These are phyloP conservation scores for Heracleum sosnowskyi DNA, from an alignment of 129 eudicot species.

Conservation along the genomic window DNA sequence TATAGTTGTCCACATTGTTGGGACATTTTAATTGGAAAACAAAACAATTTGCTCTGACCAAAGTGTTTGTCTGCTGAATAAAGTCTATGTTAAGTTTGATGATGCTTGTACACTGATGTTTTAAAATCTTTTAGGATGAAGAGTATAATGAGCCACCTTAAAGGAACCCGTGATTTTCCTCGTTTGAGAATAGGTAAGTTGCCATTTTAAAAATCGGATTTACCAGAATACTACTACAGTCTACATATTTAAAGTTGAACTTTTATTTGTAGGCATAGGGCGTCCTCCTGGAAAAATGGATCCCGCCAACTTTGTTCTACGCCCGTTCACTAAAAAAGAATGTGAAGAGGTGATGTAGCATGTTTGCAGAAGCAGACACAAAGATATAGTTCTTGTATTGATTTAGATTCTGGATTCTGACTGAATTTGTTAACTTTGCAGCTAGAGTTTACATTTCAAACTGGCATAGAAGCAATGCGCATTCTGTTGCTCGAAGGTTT, in stretches of 20 bases:
- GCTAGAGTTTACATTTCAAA: constrained; percentile 78
- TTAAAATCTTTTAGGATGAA: constrained; percentile 55
- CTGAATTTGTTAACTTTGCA: constrained; percentile 23
- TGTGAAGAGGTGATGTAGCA: constrained; percentile 56
- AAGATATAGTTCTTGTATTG: background rate
- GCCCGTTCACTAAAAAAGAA: constrained; percentile 71
- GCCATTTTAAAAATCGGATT: background rate
- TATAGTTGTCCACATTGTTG: background rate
- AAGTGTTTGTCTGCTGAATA: background rate
- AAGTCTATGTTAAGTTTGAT: background rate
- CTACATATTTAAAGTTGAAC: background rate
- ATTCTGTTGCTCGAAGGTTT: constrained; percentile 72
- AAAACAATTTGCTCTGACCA: background rate
- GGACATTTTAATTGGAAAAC: background rate
- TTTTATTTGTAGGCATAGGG: constrained; percentile 62
- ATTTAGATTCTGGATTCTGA: background rate
- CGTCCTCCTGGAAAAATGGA: constrained; percentile 99
- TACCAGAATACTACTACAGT: background rate
- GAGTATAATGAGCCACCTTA: constrained; percentile 77
- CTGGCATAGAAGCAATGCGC: constrained; percentile 74
- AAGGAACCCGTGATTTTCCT: constrained; percentile 86
- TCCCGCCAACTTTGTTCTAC: constrained; percentile 72
- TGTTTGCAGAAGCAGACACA: background rate
- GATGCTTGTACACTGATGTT: background rate
- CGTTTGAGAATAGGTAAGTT: constrained; percentile 88